Base-by-base conservation (phyloP, 495 filamentous ascomycete species). In the Talaromyces wortmannii region DNA sequence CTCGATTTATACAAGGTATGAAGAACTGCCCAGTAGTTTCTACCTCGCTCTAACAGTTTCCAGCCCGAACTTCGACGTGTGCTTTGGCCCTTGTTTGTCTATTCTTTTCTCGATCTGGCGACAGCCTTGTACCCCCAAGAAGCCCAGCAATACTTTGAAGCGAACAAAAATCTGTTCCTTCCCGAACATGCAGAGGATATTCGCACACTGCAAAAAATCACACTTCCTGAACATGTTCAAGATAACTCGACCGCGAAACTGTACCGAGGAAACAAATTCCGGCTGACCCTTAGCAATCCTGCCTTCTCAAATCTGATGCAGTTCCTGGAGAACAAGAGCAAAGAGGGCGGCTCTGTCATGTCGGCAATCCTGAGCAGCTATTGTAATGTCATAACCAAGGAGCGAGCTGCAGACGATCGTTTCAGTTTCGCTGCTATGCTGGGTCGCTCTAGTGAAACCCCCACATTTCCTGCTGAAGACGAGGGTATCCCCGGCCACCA, bases 1-100 rank as follows among this genome's bases (percentile, higher is more conserved):
- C 77, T 98, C 5, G 91, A 96, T 58, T 78, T 97, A 23, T 97
- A 97, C 78, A 96, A 96, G 77, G 89, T 88, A n/a, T n/a, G n/a
- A 60, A 63, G 72, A 29, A 13, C 40, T 43, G 44, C n/a, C 47
- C 1, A 43, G 8, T 15, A 8, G 17, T 11, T 12, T 48, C 30
- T 23, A 45, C 31, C 44, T 31, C 29, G 23, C 10, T n/a, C 47
- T 55, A 33, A 80, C 54, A 32, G 2, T 30, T 11, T 23, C 4
- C 59, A 92, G 87, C 89, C 90, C n/a, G 94, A 97, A 67, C 79
- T 98, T 0, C 71, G 78, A 51, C 88, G 92, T 45, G 74, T 97
- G 10, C 74, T 92, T 29, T 98, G 91, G 89, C 95, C 94, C 1
- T 72, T 95, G 0, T 97, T 97, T 63, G 87, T 96, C 17, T 92